Evolutionary conservation across 2,329 filamentous ascomycete species (phyloP), one percentile per base, ranked within the genome.

Genomic region (Pseudogymnoascus sp.): DNA sequence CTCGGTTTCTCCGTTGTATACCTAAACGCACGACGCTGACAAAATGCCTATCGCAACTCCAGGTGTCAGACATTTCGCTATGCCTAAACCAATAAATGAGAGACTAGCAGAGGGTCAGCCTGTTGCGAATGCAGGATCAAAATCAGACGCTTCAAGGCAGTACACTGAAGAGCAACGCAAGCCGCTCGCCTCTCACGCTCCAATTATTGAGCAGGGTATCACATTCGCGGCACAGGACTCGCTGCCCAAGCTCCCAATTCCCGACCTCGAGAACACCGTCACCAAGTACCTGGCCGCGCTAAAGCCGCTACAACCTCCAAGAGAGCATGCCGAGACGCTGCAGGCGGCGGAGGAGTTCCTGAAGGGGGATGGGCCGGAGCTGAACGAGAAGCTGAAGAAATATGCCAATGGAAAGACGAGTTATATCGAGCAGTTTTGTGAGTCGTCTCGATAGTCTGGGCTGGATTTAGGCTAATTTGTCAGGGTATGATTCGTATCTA

Each of bases 341-440:
- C 81, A 86, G 64, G 90, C 93, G 0, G 87, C 96, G 0, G 79
- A 87, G 9, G 91, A 96, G 30, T 97, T 97, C 67, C 75, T 97
- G 39, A 86, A 82, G 67, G 78, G 81, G 0, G 92, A 97, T 65
- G 94, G 94, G 0, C 90, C 89, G 0, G 85, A 88, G 50, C 76
- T 99, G 57, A 92, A 99, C 71, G 90, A 94, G 64, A 92, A 88
- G 73, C 76, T 97, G 61, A 94, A 92, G 77, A 86, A 87, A 69
- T 99, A 97, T 77, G 92, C 94, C 7, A 86, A 85, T 57, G 91
- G 89, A 47, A 93, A 92, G 76, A 90, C 90, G 37, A 97, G 93
- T 74, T 99, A 97, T 72, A 97, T 99, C 68, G 94, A 97, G 72
- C 94, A 99, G 70, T 99, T 99, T 69, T 99, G 93, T 96, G 82